Evolutionary conservation across 2,329 filamentous ascomycete species (phyloP), one percentile per base, ranked within the genome.

Genomic region (Xylariaceae sp.): DNA sequence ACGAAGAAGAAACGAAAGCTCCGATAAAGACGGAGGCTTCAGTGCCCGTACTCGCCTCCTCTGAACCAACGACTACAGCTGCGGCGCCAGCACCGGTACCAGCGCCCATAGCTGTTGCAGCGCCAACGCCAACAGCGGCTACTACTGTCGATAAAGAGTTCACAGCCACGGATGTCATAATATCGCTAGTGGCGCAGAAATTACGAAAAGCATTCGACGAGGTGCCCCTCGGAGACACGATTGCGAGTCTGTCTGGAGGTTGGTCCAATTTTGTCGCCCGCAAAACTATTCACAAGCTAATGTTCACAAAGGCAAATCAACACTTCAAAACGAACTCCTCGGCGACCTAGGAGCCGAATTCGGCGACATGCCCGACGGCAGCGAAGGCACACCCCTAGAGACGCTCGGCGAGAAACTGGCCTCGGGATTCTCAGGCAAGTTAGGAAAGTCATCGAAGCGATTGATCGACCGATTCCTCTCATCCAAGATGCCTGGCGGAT

Each of bases 401-500:
- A 93, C 97, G 74, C 82, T 99, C 54, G 89, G 92, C 78, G 90
- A 89, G 50, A 80, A 93, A 9, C 96, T 99, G 87, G 93, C 97
- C 75, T 87, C 90, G 46, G 97, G 93, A 14, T 99, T 97, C 76
- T 94, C 97, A 74, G 93, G 94, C 63, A 93, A 96, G 75, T 84
- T 97, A 56, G 94, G 94, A 71, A 99, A 97, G 76, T 92, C 97
- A 63, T 96, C 94, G 0, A 87, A 89, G 49, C 94, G 91, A 5
- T 82, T 99, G 50, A 87, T 97, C 70, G 94, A 94, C 47, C 87
- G 94, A 61, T 79, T 97, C 70, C 93, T 99, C 42, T 97, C 94
- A 1, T 97, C 94, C 31, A 99, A 97, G 76, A 97, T 99, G 94
- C 94, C 94, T 45, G 94, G 93, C 76, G 94, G 94, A 57, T 97